Evolutionary conservation across 805 yeast species (phyloP), one percentile per base, ranked within the genome.

Genomic region (Saturnispora galanensis): DNA sequence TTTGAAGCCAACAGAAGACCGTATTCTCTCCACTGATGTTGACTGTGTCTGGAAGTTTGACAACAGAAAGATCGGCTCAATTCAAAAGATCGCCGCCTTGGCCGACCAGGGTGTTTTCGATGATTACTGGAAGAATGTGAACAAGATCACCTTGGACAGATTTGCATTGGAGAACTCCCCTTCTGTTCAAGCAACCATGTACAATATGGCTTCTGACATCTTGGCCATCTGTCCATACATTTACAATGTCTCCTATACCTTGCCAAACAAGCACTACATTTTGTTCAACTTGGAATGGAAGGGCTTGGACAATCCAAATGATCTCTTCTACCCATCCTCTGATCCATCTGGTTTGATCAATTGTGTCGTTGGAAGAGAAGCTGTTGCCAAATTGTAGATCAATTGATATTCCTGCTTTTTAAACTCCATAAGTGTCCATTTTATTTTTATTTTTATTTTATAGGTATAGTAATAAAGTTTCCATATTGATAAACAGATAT

Each of bases 151-250:
- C 1, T 71, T 88, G 56, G 81, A 77, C 44, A 71, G 73, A 47
- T 89, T 89, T 64, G 96, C 96, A 13, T 63, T 74, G 41, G 96
- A 89, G 65, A 78, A 85, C 64, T 85, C 95, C 9, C 78, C 96
- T n/a, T 84, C 95, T 21, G 97, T 89, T 39, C 97, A 89, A 69
- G 96, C 95, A 38, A 89, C 96, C 47, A 90, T 89, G 96, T 89
- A 77, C 72, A 84, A 87, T 73, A 89, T 89, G 93, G 74, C 84
- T 34, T 72, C 77, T 51, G 78, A 76, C 50, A 85, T 89, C 51
- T 73, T 89, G 59, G 69, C 67, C 41, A 58, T 56, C 42, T 81
- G 76, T 45, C 70, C 79, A 3, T 69, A 69, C 48, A 70, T 89
- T 45, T 74, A 69, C 50, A 70, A 70, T 37, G 96, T 88, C 31